Conservation (phyloP, 2,329 filamentous ascomycete genomes). For the Alternaria brassicae region DNA sequence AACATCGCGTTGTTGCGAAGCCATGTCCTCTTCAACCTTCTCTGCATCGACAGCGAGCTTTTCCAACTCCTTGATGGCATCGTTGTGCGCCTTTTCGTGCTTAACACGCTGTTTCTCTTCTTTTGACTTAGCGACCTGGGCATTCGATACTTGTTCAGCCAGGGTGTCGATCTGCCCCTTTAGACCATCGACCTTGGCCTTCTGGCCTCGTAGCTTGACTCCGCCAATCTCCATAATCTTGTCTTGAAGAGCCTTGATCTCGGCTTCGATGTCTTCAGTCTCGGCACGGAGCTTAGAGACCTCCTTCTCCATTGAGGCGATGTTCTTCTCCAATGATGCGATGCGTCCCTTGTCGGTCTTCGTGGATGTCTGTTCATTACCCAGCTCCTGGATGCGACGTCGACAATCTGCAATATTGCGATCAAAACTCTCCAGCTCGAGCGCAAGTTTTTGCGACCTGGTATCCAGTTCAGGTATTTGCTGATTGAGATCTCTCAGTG, state of each 20-base stretch:
- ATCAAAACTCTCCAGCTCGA: constrained; percentile 87
- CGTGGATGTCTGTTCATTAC: constrained; percentile 79
- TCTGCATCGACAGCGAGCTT: constrained; percentile 75
- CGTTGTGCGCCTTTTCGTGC: constrained; percentile 80
- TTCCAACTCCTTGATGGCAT: constrained; percentile 80
- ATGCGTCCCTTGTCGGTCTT: constrained; percentile 80
- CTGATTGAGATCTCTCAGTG: constrained; percentile 74
- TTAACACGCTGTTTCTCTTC: constrained; percentile 91
- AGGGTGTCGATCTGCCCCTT: constrained; percentile 85
- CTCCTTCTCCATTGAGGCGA: constrained; percentile 76
- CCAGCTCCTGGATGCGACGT: constrained; percentile 83
- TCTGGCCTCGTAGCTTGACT: constrained; percentile 88
- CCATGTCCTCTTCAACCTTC: constrained; percentile 78
- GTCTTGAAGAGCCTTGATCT: constrained; percentile 91
- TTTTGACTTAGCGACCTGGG: constrained; percentile 88
- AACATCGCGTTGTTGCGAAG: constrained; percentile 76
- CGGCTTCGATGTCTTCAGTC: constrained; percentile 87
- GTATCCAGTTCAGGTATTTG: constrained; percentile 87
- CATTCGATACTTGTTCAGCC: constrained; percentile 80
- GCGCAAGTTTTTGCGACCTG: constrained; percentile 84
- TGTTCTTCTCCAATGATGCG: constrained; percentile 76
- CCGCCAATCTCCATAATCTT: constrained; percentile 99
- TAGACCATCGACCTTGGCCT: constrained; percentile 82
- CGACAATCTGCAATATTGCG: constrained; percentile 85
- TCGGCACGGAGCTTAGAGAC: constrained; percentile 81